phyloP scores from a whole-genome alignment of 352 stramenopile genomes.

The Phytophthora citrophthora region DNA sequence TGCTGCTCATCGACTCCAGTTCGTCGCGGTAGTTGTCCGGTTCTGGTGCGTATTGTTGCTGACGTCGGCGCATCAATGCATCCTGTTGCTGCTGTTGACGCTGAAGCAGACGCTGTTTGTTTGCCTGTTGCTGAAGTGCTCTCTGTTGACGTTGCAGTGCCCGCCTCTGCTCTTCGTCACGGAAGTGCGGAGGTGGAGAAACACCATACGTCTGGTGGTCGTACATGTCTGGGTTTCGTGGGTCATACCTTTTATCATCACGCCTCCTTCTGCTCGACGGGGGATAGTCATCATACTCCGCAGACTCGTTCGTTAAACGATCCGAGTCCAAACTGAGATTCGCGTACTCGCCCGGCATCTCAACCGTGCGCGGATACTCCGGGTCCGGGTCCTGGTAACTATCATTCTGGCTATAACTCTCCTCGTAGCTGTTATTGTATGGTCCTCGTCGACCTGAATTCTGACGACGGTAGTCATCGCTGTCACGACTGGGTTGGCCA shows the following conservation, averaged over 20 bases:
- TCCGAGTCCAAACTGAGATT: constrained; percentile 21
- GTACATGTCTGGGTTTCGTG: constrained; percentile 35
- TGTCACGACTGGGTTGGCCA: constrained; percentile 15
- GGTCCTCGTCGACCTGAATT: constrained; percentile 17
- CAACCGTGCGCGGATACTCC: constrained; percentile 27
- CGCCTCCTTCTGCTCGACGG: constrained; percentile 18
- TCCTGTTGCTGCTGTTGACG: constrained; percentile 39
- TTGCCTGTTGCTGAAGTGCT: constrained; percentile 34
- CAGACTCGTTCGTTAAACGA: constrained; percentile 26
- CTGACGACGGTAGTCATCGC: constrained; percentile 21
- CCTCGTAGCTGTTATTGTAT: constrained; percentile 28
- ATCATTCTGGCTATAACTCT: constrained; percentile 25
- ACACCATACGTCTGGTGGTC: constrained; percentile 26
- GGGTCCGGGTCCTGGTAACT: constrained; percentile 34
- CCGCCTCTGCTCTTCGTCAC: constrained; percentile 27
- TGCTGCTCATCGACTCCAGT: constrained; percentile 28
- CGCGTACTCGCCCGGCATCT: constrained; percentile 30
- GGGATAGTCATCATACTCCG: constrained; percentile 26
- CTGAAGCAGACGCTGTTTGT: constrained; percentile 34
- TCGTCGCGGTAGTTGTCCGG: constrained; percentile 16
- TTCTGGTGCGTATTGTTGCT: constrained; percentile 21
- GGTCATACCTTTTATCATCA: constrained; percentile 33
- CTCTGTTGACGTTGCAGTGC: constrained; percentile 41
- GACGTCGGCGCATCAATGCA: constrained; percentile 15
- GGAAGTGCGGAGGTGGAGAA: constrained; percentile 26